These are phyloP conservation scores for Trametes coccinea DNA, from an alignment of 768 basidiomycete genomes.

Conservation along the genomic window DNA sequence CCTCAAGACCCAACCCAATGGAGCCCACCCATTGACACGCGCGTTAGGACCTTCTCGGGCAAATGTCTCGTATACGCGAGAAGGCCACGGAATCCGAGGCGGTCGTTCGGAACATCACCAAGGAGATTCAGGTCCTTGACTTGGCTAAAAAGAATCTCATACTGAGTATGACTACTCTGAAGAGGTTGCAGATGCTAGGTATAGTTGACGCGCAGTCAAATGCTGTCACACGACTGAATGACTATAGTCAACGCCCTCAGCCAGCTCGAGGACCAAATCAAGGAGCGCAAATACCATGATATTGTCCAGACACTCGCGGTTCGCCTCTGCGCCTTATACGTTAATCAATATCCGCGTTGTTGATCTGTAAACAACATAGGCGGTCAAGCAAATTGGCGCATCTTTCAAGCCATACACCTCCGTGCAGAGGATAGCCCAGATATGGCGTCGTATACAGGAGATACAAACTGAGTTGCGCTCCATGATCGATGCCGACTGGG, in stretches of 20 bases:
- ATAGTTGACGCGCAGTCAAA: neutral
- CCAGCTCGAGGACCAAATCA: constrained; percentile 77
- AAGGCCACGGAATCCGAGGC: constrained; percentile 97
- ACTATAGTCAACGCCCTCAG: constrained; percentile 73
- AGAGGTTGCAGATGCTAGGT: constrained; percentile 94
- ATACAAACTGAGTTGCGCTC: constrained; percentile 80
- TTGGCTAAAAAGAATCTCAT: constrained; percentile 92
- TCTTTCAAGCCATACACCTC: constrained; percentile 80
- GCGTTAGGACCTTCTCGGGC: constrained; percentile 82
- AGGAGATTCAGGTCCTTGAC: constrained; percentile 94
- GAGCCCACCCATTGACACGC: neutral
- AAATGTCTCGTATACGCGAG: constrained; percentile 95
- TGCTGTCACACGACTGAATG: neutral
- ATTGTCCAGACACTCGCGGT: constrained; percentile 82
- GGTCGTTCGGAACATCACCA: constrained; percentile 92
- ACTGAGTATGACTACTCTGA: constrained; percentile 84
- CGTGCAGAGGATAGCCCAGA: constrained; percentile 72
- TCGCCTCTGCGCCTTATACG: constrained; percentile 31
- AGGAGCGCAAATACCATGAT: constrained; percentile 78
- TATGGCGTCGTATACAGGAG: constrained; percentile 80
- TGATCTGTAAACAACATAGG: constrained; percentile 44
- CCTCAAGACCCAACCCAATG: neutral
- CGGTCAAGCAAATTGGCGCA: constrained; percentile 81
- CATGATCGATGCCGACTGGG: constrained; percentile 87
- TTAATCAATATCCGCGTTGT: neutral